Evolutionary conservation across 176 grass and related monocot species (phyloP).

Genomic region (Musa beccarii): DNA sequence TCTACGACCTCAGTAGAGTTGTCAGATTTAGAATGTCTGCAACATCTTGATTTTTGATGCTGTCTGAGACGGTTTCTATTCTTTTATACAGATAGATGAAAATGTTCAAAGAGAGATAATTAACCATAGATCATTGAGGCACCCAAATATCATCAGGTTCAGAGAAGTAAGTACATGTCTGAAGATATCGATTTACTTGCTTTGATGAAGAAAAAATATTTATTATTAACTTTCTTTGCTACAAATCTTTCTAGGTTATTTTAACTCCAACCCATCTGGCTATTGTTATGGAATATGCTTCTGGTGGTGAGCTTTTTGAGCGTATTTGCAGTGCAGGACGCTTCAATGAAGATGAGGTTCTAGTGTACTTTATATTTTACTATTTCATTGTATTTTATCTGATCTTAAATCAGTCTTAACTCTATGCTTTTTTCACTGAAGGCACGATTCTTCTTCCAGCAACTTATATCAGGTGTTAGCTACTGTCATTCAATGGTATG

Average conservation of each 20-base stretch:
- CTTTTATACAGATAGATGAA: constrained; percentile 69
- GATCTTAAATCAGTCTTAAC: background rate
- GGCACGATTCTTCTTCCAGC: constrained; percentile 95
- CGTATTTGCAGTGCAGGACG: constrained; percentile 83
- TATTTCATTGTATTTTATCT: background rate
- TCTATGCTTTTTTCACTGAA: constrained; percentile 16
- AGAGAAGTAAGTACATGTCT: constrained; percentile 56
- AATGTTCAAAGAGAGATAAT: constrained; percentile 99
- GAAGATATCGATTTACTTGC: background rate
- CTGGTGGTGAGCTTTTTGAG: constrained; percentile 92
- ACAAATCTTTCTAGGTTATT: constrained; percentile 53
- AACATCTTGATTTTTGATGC: background rate
- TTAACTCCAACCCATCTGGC: constrained; percentile 96
- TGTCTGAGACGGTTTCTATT: background rate
- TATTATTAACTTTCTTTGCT: background rate
- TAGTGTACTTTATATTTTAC: background rate
- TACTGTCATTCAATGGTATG: constrained; percentile 96
- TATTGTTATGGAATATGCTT: constrained; percentile 99
- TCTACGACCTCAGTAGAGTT: background rate
- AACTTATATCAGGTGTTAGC: constrained; percentile 96
- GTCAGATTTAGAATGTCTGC: background rate
- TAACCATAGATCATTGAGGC: constrained; percentile 92
- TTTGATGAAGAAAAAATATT: background rate
- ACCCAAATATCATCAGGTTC: constrained; percentile 98
- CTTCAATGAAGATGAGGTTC: constrained; percentile 92